Conservation (phyloP, 768 basidiomycete genomes). For the Phlebiopsis gigantea region DNA sequence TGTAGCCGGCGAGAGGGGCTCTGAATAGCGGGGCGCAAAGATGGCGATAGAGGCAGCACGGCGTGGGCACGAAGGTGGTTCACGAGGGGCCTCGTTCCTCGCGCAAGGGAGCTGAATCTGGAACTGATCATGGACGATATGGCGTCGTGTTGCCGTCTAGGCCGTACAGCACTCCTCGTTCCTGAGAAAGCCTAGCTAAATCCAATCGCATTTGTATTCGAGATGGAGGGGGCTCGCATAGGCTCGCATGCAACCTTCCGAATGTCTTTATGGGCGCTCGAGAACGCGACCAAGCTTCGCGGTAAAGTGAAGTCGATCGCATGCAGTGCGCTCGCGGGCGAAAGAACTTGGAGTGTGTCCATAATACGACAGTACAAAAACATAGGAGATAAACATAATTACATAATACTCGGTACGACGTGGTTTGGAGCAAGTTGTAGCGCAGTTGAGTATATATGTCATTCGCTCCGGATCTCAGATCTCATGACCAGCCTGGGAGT, state of each 20-base stretch:
- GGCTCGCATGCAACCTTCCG: not conserved
- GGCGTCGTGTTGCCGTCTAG: not conserved
- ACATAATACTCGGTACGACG: no score
- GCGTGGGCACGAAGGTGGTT: not conserved
- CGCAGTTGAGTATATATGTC: no score
- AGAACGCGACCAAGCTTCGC: no score
- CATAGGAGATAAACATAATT: no score
- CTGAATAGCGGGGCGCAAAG: not conserved
- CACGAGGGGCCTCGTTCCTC: not conserved
- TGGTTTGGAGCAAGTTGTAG: no score
- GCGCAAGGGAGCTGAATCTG: not conserved
- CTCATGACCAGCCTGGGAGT: no score
- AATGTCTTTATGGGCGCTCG: no score
- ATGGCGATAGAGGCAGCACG: not conserved
- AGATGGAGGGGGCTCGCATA: not conserved
- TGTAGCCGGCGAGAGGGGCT: not conserved
- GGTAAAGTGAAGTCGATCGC: no score
- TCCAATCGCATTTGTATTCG: not conserved
- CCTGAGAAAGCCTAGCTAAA: not conserved
- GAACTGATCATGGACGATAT: constrained; percentile 4
- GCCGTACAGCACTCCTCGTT: not conserved
- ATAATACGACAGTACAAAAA: no score
- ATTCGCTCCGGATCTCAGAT: no score
- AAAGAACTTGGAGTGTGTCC: no score
- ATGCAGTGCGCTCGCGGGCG: no score